Evolutionary conservation across 2,329 filamentous ascomycete species (phyloP).

Genomic region (Aspergillus spinulosporus): DNA sequence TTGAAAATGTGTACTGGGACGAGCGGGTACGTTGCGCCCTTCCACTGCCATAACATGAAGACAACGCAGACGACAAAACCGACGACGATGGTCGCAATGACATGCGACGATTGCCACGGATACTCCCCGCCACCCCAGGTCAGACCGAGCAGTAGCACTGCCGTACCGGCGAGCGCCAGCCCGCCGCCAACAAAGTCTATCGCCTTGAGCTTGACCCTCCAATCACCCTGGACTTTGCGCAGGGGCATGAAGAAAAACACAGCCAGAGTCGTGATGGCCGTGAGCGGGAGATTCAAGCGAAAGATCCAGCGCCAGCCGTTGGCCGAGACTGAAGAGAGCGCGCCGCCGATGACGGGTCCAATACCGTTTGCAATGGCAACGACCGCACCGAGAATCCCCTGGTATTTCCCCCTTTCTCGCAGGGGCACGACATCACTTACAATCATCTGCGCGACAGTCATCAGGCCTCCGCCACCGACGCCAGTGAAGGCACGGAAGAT

Average conservation of each 20-base stretch:
- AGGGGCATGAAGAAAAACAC: conserved; percentile 60
- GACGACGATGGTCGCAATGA: conserved; percentile 56
- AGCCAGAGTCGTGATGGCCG: conserved; percentile 47
- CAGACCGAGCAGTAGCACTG: conserved; percentile 51
- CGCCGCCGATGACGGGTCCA: conserved; percentile 56
- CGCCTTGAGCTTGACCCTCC: conserved; percentile 53
- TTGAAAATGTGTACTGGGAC: conserved; percentile 55
- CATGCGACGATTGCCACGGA: conserved; percentile 56
- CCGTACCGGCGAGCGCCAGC: conserved; percentile 48
- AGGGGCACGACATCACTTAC: conserved; percentile 62
- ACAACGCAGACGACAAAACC: conserved; percentile 40
- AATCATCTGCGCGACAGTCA: conserved; percentile 60
- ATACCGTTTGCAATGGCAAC: conserved; percentile 57
- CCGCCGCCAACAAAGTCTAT: conserved; percentile 54
- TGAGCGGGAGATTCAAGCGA: conserved; percentile 56
- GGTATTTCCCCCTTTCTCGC: conserved; percentile 60
- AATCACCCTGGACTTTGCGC: conserved; percentile 55
- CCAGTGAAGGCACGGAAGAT: conserved; percentile 61
- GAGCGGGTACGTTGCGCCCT: conserved; percentile 29
- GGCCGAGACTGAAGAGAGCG: conserved; percentile 47
- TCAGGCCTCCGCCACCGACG: conserved; percentile 61
- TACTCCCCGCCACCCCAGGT: conserved; percentile 64
- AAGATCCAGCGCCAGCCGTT: conserved; percentile 58
- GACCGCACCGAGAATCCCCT: conserved; percentile 55
- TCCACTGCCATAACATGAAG: conserved; percentile 40